phyloP scores from a whole-genome alignment of 2,329 filamentous ascomycete species.

The Tympanopsis confertula region DNA sequence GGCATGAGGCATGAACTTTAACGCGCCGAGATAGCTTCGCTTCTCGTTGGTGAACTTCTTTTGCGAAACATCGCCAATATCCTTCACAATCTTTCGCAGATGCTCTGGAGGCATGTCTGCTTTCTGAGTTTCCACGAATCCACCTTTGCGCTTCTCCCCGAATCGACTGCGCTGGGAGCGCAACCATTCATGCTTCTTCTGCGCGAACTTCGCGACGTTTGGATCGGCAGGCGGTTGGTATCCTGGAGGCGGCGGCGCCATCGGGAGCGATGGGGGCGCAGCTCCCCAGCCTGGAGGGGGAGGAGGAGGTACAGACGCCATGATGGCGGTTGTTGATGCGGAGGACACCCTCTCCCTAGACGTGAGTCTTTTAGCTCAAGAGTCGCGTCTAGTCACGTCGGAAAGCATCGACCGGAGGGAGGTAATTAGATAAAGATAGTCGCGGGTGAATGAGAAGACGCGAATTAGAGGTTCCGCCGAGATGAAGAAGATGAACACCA shows the following conservation, averaged over 20 bases:
- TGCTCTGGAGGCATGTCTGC: slow-evolving; percentile 98
- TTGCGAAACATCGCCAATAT: slow-evolving; percentile 97
- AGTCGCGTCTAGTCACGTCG: slow-evolving; percentile 1
- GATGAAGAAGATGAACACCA: too few species aligned
- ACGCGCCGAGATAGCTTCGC: slow-evolving; percentile 86
- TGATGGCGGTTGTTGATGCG: background rate
- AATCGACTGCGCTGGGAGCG: slow-evolving; percentile 83
- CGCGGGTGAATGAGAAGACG: too few species aligned
- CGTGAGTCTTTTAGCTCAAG: background rate
- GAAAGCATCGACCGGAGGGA: background rate
- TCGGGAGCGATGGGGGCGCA: slow-evolving; percentile 31
- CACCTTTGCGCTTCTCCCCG: slow-evolving; percentile 89
- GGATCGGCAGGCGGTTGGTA: slow-evolving; percentile 73
- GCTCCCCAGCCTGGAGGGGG: background rate
- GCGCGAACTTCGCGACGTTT: slow-evolving; percentile 83
- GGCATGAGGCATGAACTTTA: slow-evolving; percentile 99
- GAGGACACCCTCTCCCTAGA: background rate
- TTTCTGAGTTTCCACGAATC: slow-evolving; percentile 96
- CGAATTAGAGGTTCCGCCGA: too few species aligned
- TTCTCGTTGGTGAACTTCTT: slow-evolving; percentile 99
- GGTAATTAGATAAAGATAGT: too few species aligned
- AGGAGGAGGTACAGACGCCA: slow-evolving; percentile 1
- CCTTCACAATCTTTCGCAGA: slow-evolving; percentile 92
- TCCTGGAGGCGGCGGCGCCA: slow-evolving; percentile 57
- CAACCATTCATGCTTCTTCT: slow-evolving; percentile 99